Evolutionary conservation across 2,329 filamentous ascomycete species (phyloP), one percentile per base, ranked within the genome.

Genomic region (Arthroderma uncinatum): DNA sequence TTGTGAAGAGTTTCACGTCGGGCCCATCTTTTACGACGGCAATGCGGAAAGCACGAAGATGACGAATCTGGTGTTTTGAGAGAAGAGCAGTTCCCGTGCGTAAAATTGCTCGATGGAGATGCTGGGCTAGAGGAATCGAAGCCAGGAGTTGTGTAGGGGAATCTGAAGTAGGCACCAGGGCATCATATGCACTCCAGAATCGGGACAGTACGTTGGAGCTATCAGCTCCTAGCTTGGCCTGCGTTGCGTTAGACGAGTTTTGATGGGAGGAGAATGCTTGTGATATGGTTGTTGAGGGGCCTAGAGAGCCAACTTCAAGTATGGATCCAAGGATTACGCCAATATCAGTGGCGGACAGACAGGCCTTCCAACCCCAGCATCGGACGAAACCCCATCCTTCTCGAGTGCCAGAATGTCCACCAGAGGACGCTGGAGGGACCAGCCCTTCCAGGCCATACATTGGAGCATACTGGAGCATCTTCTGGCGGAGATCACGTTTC

Each of bases 351-450:
- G 93, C 93, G 60, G 88, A 94, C 25, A 97, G 78, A 53, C 92
- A 96, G 0, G 91, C 92, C 68, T 91, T 87, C 91, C 91, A 98
- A 9, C 93, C 93, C 93, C 93, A 98, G 68, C 89, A 95, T 58
- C 91, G 82, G 16, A 97, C 92, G 67, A 97, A 98, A 0, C 93
- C 92, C 92, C 92, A 97, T 9, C 90, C 91, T 69, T 95, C 90
- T 67, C 92, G 92, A 16, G 79, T 84, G 55, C 83, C 81, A 62
- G 86, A 83, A 63, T 81, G 81, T 3, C 82, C 84, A 62, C 87
- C 85, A 4, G 85, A 84, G 59, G 86, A 84, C 9, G 85, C 81
- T 3, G 85, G 82, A 0, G 92, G 92, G 0, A 98, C 90, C 66
- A 98, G 83, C 54, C 92, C 93, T 62, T 97, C 91, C 1, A 98